Conservation (phyloP, 805 yeast species). For the Kazachstania kunashirensis region DNA sequence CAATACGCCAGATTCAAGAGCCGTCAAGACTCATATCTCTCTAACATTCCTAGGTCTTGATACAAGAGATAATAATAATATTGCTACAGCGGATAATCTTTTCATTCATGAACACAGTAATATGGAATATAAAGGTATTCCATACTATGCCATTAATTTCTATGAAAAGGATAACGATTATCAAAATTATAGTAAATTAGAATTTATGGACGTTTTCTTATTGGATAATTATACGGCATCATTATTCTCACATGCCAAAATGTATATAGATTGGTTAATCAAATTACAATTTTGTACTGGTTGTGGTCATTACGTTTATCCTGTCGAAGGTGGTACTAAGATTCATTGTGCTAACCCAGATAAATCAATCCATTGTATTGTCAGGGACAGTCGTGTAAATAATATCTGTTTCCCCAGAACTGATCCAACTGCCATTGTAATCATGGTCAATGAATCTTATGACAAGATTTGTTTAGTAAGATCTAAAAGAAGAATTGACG, state of each 20-base stretch:
- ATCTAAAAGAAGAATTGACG: conserved; percentile 46
- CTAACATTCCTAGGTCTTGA: conserved; percentile 21
- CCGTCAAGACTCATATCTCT: conserved; percentile 12
- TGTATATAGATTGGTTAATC: conserved; percentile 75
- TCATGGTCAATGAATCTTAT: conserved; percentile 54
- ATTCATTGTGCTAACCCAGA: conserved; percentile 35
- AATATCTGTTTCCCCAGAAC: conserved; percentile 88
- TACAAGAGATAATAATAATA: neutral
- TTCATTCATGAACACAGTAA: conserved; percentile 27
- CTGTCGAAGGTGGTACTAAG: conserved; percentile 62
- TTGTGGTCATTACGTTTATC: conserved; percentile 59
- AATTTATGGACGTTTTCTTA: conserved; percentile 10
- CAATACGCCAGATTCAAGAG: conserved; percentile 11
- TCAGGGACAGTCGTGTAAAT: conserved; percentile 41
- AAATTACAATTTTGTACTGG: conserved; percentile 76
- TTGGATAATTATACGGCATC: conserved; percentile 42
- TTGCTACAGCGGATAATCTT: conserved; percentile 8
- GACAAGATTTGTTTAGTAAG: conserved; percentile 62
- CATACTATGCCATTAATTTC: conserved; percentile 56
- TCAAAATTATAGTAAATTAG: conserved; percentile 5
- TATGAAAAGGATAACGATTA: conserved; percentile 3
- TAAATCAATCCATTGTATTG: conserved; percentile 24
- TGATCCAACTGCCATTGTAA: conserved; percentile 80
- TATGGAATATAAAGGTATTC: conserved; percentile 45
- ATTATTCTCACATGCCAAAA: conserved; percentile 68